Evolutionary conservation across 2,329 filamentous ascomycete genomes (phyloP), one percentile per base, ranked within the genome.

Genomic region (Ascomycota sp.): DNA sequence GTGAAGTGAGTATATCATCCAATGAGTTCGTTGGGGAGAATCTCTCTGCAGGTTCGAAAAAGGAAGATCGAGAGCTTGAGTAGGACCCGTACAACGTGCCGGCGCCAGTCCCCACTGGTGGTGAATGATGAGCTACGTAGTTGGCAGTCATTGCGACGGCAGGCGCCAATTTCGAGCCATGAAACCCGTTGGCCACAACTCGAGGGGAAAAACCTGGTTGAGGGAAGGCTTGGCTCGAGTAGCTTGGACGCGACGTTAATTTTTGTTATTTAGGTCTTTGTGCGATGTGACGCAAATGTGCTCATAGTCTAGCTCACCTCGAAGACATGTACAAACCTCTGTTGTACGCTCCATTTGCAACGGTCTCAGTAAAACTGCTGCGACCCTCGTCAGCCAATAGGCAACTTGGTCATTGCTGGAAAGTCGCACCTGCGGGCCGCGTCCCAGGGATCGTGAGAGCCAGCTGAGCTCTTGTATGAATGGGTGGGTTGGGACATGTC

Each of bases 21-120:
- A 69, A 55, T 17, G 65, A 69, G 40, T 67, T 64, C 25, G 61
- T 58, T 6, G 65, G 64, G 8, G 66, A 71, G 44, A 65, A 68
- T 39, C 58, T 53, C 29, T 53, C 59, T 35, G 56, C 57, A 25
- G 47, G 45, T 7, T 63, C 63, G 36, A 36, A 40, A 3, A 32
- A 33, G 4, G 30, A 20, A 12, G 33, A 20, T 34, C 45, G 50
- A 23, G 51, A 45, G 39, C 47, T 48, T 37, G 53, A 51, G 39
- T 59, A 61, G 11, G 55, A 54, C 23, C 44, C 42, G 28, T 51
- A 50, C 20, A 38, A 38, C 8, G 38, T 33, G 8, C 31, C 33
- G 21, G 39, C 38, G 35, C 42, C 48, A 30, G 45, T 44, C 32
- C 53, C 55, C 27, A 51, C 48, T 21, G 50, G 53, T 27, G 59